Evolutionary conservation across 345 rosid species (phyloP), one percentile per base, ranked within the genome.

Genomic region (Acer negundo): DNA sequence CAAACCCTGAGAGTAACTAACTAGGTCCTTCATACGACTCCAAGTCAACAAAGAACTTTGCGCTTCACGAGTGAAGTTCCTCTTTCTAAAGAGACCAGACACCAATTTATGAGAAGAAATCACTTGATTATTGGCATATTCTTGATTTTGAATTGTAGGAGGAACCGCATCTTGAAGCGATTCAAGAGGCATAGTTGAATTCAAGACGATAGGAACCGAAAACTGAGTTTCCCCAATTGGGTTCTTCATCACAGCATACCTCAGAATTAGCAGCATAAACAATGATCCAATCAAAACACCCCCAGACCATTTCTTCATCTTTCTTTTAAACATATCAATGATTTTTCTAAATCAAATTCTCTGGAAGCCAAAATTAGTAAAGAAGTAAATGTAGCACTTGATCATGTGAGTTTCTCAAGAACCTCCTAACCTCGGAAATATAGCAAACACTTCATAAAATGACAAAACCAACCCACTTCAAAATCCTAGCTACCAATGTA

Each of bases 261-360:
- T 83, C 76, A 85, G 63, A 49, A 85, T 55, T 73, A 82, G 70
- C 72, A 85, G 73, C 84, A 85, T 76, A 74, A 82, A 76, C 78
- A 85, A 56, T 80, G 85, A 78, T 17, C 82, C 83, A 85, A 80
- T 20, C 64, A 85, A 17, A 65, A 79, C 72, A 40, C 84, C 84
- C 20, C 84, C 82, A 20, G 72, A 61, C 84, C 88, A 80, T 78
- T 81, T 80, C 84, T 82, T 85, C 88, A 85, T 85, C 73, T 53
- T 80, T 28, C 17, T 38, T 74, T 51, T 22, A 65, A 65, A 75
- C 70, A 64, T n/a, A 28, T 51, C 49, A 31, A 75, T 13, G 20
- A 47, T 40, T 58, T 58, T 9, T n/a, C 40, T 26, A 55, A 55
- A 55, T 19, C 65, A 35, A 40, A 62, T 5, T 47, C 77, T 0